Conservation (phyloP, 208 protist genomes). For the Acanthamoeba polyphaga region DNA sequence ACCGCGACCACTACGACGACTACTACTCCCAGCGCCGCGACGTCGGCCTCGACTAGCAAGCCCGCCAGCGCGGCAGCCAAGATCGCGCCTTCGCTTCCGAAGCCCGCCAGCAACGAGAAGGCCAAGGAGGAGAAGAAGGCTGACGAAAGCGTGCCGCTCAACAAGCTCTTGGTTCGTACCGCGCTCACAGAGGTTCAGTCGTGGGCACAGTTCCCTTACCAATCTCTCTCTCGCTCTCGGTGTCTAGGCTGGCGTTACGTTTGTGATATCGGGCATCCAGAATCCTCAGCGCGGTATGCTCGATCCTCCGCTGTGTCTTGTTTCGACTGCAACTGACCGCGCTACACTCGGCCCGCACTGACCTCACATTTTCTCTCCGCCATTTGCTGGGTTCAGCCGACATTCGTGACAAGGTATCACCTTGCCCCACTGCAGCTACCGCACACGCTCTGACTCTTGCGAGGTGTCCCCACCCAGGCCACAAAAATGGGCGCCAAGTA, state of each 20-base stretch:
- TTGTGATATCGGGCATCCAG: constrained; percentile 40
- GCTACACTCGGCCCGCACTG: too few species aligned
- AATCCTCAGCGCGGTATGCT: constrained; percentile 32
- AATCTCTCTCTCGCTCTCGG: too few species aligned
- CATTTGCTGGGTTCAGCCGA: neutral
- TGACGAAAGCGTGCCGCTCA: neutral
- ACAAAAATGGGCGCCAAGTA: constrained; percentile 41
- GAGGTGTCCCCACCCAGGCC: neutral
- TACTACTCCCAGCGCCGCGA: neutral
- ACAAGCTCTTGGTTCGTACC: constrained; percentile 3
- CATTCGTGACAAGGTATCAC: neutral
- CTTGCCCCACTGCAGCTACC: neutral
- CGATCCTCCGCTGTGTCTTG: neutral
- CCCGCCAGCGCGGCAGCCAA: neutral
- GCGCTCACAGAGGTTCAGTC: neutral
- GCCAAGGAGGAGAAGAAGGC: neutral
- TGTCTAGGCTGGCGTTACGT: neutral
- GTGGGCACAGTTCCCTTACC: neutral
- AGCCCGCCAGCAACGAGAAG: neutral
- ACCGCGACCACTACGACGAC: neutral
- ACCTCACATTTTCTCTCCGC: neutral
- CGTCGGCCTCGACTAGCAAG: neutral
- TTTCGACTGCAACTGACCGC: too few species aligned
- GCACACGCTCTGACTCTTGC: neutral
- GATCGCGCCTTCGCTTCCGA: neutral